phyloP scores from a whole-genome alignment of 176 grass and related monocot species.

The Triticum dicoccoides region DNA sequence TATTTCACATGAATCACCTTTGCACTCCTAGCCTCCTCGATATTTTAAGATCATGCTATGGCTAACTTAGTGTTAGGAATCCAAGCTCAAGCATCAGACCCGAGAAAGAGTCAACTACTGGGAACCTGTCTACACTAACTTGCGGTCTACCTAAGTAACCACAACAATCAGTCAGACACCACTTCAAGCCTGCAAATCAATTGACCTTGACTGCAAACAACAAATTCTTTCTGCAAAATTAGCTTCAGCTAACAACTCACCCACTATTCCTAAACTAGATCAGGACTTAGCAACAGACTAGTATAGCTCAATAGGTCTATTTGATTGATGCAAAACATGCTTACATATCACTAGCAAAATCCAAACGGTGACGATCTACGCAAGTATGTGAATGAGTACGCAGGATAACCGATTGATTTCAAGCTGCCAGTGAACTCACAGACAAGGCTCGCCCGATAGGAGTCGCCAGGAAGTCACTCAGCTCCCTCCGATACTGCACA shows the following conservation, averaged over 20 bases:
- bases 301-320: background rate
- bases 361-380: background rate
- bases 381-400: background rate
- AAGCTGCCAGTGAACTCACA: slow-evolving; percentile 54
- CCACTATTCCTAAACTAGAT: background rate
- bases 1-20: background rate
- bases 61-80: background rate
- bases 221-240: background rate
- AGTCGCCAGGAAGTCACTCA: slow-evolving; percentile 59
- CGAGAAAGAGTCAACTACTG: background rate
- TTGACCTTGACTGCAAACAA: background rate
- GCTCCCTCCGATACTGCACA: slow-evolving; percentile 77
- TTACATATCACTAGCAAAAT: background rate
- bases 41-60: background rate
- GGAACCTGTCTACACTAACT: background rate
- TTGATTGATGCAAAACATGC: slow-evolving; percentile 12
- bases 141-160: background rate
- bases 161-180: background rate
- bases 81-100: background rate
- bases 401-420: background rate
- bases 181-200: background rate
- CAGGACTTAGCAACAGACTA: background rate
- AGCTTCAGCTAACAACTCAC: background rate
- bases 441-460: slow-evolving; percentile 65
- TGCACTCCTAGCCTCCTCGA: background rate